Base-by-base conservation (phyloP, 345 rosid species). In the Eucalyptus pumila region DNA sequence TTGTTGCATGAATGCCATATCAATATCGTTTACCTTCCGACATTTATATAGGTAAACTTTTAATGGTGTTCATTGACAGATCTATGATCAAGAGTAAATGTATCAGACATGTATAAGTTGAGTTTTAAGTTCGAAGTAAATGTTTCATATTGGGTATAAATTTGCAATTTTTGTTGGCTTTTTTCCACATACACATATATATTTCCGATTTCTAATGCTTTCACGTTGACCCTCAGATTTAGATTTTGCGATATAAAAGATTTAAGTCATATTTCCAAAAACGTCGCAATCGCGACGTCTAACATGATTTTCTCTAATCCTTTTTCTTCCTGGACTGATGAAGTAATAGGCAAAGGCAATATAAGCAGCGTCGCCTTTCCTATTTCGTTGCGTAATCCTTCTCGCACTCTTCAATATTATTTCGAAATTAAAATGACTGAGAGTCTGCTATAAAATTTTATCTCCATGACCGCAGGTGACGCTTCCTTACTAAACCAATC, bases 31-130 rank as follows among this genome's bases (percentile, higher is more conserved):
- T 51, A 7, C 23, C 23, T 51, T 51, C 23, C 1, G 1, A 17
- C 23, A 17, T 51, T 51, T 1, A 51, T 51, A 51, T 6, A 16
- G 9, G 9, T 51, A 51, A 9, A 51, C 9, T 51, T 51, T 51
- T 51, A 51, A 51, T 1, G 9, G 4, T 51, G 23, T 17, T 51
- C 54, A 17, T 51, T 17, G 4, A 16, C 23, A 16, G 1, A 17
- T 8, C 3, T 17, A 52, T 19, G 58, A 52, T 8, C 11, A 11
- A 52, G 1, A 8, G 24, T 52, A 52, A 19, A 8, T 52, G 24
- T 52, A 52, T 52, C 4, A 51, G 2, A 52, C 4, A 3, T 0
- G 1, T 17, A 52, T 52, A 52, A 19, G 2, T 52, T 52, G 10
- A 52, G 0, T 52, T 7, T 52, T 51, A 14, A 50, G 52, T 3